Percentiles rank a stretch among this genome's conserved stretches.
Evolutionary conservation across 164 flowering plant species (phyloP).

Genomic region (Aristolochia fimbriata): DNA sequence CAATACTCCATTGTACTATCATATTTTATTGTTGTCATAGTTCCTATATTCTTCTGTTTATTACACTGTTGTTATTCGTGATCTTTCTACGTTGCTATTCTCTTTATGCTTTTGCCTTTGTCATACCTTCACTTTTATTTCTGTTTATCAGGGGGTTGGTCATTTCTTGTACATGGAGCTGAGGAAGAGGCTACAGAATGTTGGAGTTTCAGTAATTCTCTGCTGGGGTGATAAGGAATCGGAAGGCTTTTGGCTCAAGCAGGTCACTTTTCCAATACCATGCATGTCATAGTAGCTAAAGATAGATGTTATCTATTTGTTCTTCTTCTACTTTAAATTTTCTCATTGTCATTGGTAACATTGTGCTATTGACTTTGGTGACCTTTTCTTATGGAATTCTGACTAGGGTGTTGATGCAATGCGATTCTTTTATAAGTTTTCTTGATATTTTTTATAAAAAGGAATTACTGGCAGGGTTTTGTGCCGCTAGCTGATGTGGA

Average conservation of each 20-base stretch:
- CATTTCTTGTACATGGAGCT: constrained; percentile 43
- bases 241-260: constrained; percentile 86
- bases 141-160: constrained; percentile 63
- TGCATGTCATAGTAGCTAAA: neutral
- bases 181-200: constrained; percentile 60
- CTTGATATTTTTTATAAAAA: constrained; percentile 3
- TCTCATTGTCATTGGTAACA: neutral
- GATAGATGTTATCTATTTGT: neutral
- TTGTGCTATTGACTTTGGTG: neutral
- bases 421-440: neutral
- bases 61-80: no score
- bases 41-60: no score
- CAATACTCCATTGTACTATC: no score
- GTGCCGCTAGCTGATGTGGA: constrained; percentile 62
- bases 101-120: no score
- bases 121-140: no score
- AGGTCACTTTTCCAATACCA: constrained; percentile 30
- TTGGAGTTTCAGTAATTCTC: constrained; percentile 55
- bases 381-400: neutral
- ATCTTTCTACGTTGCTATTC: no score
- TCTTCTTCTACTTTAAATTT: neutral
- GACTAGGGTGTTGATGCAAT: neutral
- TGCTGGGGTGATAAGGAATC: constrained; percentile 95
- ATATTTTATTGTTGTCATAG: no score
- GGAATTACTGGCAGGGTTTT: constrained; percentile 51